These are phyloP conservation scores for Echeveria elegans DNA, from an alignment of 164 flowering plant species.

Conservation along the genomic window DNA sequence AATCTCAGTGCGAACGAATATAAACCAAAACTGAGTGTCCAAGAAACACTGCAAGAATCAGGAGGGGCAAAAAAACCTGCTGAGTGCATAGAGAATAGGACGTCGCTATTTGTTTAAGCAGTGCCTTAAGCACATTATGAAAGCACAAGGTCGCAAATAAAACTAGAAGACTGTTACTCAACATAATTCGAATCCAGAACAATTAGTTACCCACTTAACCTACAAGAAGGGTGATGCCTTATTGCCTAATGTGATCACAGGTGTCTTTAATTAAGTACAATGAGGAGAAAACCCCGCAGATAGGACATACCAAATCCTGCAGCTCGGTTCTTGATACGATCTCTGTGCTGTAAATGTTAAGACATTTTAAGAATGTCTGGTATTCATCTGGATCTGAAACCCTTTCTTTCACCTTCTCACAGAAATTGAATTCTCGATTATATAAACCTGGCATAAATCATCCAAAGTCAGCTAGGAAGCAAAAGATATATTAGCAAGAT, in stretches of 20 bases:
- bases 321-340: slow-evolving; percentile 50
- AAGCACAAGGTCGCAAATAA: neutral
- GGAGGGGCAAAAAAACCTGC: neutral
- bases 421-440: slow-evolving; percentile 47
- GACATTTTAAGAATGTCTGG: slow-evolving; percentile 63
- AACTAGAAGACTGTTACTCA: neutral
- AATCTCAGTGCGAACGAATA: neutral
- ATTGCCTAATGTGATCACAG: too few relatives aligned
- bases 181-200: neutral
- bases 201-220: neutral
- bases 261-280: neutral
- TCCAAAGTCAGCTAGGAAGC: neutral
- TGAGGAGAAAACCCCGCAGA: neutral
- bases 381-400: slow-evolving; percentile 46
- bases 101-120: neutral
- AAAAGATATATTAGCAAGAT: neutral
- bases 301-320: slow-evolving; percentile 39
- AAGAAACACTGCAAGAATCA: neutral
- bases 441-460: slow-evolving; percentile 38
- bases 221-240: neutral
- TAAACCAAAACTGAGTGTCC: neutral
- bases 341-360: slow-evolving; percentile 54
- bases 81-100: neutral
- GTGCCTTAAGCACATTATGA: neutral
- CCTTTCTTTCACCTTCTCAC: slow-evolving; percentile 65